Base-by-base conservation (phyloP, 495 filamentous ascomycete species). In the Gamarada debralockiae region DNA sequence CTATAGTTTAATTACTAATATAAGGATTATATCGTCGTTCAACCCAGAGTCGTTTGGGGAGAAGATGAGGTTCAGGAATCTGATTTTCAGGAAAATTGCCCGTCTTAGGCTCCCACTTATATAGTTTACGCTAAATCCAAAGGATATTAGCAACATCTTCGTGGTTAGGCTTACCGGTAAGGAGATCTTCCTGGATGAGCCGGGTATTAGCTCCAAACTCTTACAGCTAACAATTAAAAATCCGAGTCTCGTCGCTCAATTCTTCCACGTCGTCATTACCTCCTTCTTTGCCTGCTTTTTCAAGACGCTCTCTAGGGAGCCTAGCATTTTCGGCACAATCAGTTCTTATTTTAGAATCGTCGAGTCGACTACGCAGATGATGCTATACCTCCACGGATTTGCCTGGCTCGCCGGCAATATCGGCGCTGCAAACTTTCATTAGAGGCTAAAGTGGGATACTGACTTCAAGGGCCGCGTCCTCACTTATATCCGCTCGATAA, bases 51-150 rank as follows among this genome's bases (percentile, higher is more conserved):
- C 29, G 3, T 55, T 55, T 48, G 43, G 43, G 44, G 42, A 55
- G 52, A 55, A 55, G 43, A 48, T 55, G 42, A 55, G 52, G 22
- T 55, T 55, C 40, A 27, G 42, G 52, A 55, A 55, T 43, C 42
- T 55, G 2, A 48, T 55, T n/a, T n/a, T n/a, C n/a, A n/a, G n/a
- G n/a, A n/a, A n/a, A n/a, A n/a, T n/a, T n/a, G n/a, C n/a, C n/a
- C n/a, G n/a, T n/a, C n/a, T n/a, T n/a, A n/a, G n/a, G n/a, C n/a
- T n/a, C n/a, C n/a, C n/a, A n/a, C n/a, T n/a, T n/a, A n/a, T n/a
- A n/a, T n/a, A n/a, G n/a, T n/a, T n/a, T n/a, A n/a, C n/a, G n/a
- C n/a, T n/a, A n/a, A n/a, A n/a, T n/a, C n/a, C n/a, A n/a, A n/a
- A n/a, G n/a, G n/a, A n/a, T n/a, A n/a, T n/a, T n/a, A n/a, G n/a